These are phyloP conservation scores for Penicillium cataractarum DNA, from an alignment of 495 filamentous ascomycete species.

Conservation along the genomic window DNA sequence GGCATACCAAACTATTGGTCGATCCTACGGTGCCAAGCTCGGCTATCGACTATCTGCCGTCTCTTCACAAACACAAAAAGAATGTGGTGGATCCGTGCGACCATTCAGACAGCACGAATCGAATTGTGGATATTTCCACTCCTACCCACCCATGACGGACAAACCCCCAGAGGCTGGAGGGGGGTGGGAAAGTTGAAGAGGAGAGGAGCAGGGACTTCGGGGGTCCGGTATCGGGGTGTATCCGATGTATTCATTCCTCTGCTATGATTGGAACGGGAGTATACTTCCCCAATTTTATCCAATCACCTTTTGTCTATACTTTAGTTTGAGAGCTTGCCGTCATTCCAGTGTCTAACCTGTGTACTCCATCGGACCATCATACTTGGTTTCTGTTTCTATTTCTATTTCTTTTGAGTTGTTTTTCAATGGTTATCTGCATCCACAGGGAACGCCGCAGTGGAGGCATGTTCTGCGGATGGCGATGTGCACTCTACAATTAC, in stretches of 20 bases:
- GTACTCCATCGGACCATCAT: not conserved
- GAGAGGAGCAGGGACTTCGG: conserved; percentile 3
- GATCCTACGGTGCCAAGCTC: conserved; percentile 44
- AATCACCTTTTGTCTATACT: conserved; percentile 14
- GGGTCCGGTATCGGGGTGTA: conserved; percentile 29
- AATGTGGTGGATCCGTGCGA: conserved; percentile 17
- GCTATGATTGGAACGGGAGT: not conserved
- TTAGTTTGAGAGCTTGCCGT: not conserved
- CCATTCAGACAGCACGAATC: conserved; percentile 3
- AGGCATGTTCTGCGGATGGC: not conserved
- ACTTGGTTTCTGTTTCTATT: not conserved
- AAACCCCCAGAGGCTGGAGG: conserved; percentile 11
- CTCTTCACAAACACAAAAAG: conserved; percentile 26
- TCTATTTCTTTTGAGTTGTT: not conserved
- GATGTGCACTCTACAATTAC: not conserved
- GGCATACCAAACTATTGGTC: conserved; percentile 32
- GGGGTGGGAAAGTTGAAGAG: not conserved
- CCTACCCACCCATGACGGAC: conserved; percentile 2
- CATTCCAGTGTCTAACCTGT: not conserved
- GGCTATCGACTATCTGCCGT: conserved; percentile 56
- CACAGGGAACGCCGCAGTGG: conserved; percentile 3
- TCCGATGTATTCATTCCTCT: not conserved
- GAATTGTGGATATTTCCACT: not conserved
- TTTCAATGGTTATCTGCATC: not conserved
- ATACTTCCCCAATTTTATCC: not conserved